Base-by-base conservation (phyloP, 768 basidiomycete species). In the Tephrocybe sp. region DNA sequence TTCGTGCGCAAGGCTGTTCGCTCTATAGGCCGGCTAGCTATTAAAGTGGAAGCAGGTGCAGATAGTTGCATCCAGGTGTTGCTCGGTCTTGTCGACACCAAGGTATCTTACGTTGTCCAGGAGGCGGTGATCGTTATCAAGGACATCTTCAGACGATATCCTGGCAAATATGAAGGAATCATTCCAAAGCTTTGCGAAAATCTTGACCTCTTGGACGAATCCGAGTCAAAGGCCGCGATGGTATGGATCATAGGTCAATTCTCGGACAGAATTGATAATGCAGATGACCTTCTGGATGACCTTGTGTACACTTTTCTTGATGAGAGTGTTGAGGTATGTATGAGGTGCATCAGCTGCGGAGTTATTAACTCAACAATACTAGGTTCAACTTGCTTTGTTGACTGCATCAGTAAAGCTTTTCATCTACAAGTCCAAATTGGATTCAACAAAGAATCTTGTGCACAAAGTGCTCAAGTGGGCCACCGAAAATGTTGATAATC, bases 191-290 rank as follows among this genome's bases (percentile, higher is more conserved):
- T 99, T 16, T 98, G 95, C 66, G 88, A 92, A 64, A 86, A 97
- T 64, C 76, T 98, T 36, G 94, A 97, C 64, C 77, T 80, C 8
- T 70, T 98, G 42, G 95, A 98, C 58, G 97, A 98, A 61, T 88
- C 97, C 0, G 97, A 99, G 68, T 86, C 94, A 18, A 98, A 98
- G 64, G 88, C 95, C 2, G 87, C 94, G 9, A 97, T 99, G 84
- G 81, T 99, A 25, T 99, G 97, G 97, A 92, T 98, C 61, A 71
- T 98, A 29, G 97, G 97, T 0, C 93, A 99, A 69, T 98, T 93
- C 61, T 89, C 97, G 25, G 82, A 98, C 65, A 80, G 86, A 59
- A 98, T 99, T 51, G 91, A 97, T 55, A 97, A 98, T 60, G 90
- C 86, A 8, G 94, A 97, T 61, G 94, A 98, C 57, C 75, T 99